Evolutionary conservation across 768 basidiomycete species (phyloP).

Genomic region (Plicaturopsis crispa): DNA sequence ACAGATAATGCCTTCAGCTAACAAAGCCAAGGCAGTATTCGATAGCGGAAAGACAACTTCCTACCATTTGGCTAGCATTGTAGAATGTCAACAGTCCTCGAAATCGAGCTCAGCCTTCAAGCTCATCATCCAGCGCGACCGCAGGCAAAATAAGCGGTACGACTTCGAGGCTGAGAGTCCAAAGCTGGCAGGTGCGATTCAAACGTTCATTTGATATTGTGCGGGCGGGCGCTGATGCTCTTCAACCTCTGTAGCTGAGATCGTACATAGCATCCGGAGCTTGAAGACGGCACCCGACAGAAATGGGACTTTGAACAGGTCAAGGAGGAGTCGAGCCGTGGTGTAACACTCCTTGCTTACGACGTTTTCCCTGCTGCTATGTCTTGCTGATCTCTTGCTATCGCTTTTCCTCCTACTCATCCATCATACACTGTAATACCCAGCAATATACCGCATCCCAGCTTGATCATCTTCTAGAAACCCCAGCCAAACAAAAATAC

Average conservation of each 20-base stretch:
- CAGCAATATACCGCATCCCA: too few species aligned
- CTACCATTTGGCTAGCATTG: constrained; percentile 85
- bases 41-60: constrained; percentile 88
- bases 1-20: constrained; percentile 84
- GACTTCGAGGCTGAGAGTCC: constrained; percentile 94
- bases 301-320: constrained; percentile 53
- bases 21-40: constrained; percentile 73
- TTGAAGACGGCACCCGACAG: constrained; percentile 61
- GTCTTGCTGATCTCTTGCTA: too few species aligned
- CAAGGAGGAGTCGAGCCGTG: constrained; percentile 56
- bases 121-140: constrained; percentile 71
- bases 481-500: too few species aligned
- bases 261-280: constrained; percentile 64
- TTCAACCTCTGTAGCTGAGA: constrained; percentile 45
- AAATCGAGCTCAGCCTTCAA: constrained; percentile 84
- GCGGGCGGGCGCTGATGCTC: constrained; percentile 3
- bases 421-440: too few species aligned
- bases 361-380: too few species aligned
- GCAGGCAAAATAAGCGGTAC: constrained; percentile 82
- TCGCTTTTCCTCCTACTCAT: too few species aligned
- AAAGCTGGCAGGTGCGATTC: constrained; percentile 60
- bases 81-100: constrained; percentile 74
- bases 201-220: not conserved
- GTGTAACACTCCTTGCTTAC: too few species aligned
- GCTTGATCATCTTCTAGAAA: too few species aligned